Conservation (phyloP, 805 yeast species). For the Candida methanosorbosa region DNA sequence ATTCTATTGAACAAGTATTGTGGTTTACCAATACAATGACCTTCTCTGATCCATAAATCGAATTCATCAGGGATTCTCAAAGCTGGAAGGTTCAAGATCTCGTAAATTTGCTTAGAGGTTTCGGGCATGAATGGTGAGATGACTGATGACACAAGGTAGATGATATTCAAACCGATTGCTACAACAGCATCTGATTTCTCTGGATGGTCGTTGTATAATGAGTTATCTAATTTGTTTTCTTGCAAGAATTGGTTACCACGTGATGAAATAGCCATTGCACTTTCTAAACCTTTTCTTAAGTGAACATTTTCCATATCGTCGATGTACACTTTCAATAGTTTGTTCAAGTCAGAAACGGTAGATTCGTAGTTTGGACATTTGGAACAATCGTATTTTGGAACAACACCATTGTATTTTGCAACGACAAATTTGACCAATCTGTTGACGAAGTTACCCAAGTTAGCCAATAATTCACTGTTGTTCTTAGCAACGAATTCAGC, state of each 20-base stretch:
- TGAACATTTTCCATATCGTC: constrained; percentile 69
- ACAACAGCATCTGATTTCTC: constrained; percentile 85
- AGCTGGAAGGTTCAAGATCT: constrained; percentile 77
- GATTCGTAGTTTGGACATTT: constrained; percentile 39
- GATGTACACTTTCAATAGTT: constrained; percentile 51
- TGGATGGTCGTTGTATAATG: constrained; percentile 66
- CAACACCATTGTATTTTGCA: constrained; percentile 87
- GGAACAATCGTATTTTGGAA: constrained; percentile 55
- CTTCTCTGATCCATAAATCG: constrained; percentile 57
- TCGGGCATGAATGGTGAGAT: constrained; percentile 89
- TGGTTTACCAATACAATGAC: constrained; percentile 86
- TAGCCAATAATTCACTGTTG: constrained; percentile 89
- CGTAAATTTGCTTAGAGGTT: constrained; percentile 57
- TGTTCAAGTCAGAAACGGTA: constrained; percentile 50
- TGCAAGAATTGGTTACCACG: constrained; percentile 95
- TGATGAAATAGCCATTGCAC: constrained; percentile 84
- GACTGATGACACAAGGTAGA: constrained; percentile 77
- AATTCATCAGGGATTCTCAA: constrained; percentile 72
- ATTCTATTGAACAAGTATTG: constrained; percentile 88
- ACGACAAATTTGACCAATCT: constrained; percentile 83
- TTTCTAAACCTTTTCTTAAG: constrained; percentile 82
- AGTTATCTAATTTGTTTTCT: constrained; percentile 90
- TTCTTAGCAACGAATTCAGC: constrained; percentile 88
- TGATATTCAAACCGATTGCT: constrained; percentile 81
- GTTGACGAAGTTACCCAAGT: constrained; percentile 94